Evolutionary conservation across 495 filamentous ascomycete species (phyloP).

Genomic region (Aspergillus saccharolyticus): DNA sequence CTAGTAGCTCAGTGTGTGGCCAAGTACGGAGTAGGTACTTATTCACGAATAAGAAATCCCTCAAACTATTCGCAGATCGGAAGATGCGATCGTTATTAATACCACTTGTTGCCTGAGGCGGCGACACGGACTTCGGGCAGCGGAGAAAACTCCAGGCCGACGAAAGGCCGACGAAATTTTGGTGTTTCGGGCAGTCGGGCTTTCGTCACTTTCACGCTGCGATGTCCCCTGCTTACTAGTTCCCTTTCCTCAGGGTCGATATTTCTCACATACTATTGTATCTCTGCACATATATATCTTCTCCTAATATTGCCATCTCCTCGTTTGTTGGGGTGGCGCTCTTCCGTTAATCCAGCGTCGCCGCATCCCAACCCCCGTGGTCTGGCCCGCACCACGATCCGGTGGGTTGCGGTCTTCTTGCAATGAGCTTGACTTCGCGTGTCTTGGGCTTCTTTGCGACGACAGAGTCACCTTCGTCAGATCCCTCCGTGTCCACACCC

Average conservation of each 20-base stretch:
- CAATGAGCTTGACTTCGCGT: conserved; percentile 46
- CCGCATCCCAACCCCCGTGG: conserved; percentile 27
- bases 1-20: too few species aligned
- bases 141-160: conserved; percentile 37
- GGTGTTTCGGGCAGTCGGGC: conserved; percentile 11
- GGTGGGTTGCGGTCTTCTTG: conserved; percentile 35
- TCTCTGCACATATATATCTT: conserved; percentile 13
- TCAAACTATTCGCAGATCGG: neutral
- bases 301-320: conserved; percentile 9
- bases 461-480: conserved; percentile 29
- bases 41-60: neutral
- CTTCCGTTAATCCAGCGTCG: conserved; percentile 12
- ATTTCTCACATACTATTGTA: conserved; percentile 17
- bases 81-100: neutral
- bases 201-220: neutral
- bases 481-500: conserved; percentile 13
- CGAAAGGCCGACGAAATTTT: conserved; percentile 29
- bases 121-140: conserved; percentile 19
- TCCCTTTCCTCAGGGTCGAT: conserved; percentile 14
- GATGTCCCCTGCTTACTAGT: conserved; percentile 14
- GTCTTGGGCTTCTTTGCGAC: conserved; percentile 41
- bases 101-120: conserved; percentile 27
- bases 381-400: conserved; percentile 32
- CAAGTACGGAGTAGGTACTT: neutral
- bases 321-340: conserved; percentile 12